These are phyloP conservation scores for Knoxdaviesia capensis DNA, from an alignment of 2,329 filamentous ascomycete species.

Conservation along the genomic window DNA sequence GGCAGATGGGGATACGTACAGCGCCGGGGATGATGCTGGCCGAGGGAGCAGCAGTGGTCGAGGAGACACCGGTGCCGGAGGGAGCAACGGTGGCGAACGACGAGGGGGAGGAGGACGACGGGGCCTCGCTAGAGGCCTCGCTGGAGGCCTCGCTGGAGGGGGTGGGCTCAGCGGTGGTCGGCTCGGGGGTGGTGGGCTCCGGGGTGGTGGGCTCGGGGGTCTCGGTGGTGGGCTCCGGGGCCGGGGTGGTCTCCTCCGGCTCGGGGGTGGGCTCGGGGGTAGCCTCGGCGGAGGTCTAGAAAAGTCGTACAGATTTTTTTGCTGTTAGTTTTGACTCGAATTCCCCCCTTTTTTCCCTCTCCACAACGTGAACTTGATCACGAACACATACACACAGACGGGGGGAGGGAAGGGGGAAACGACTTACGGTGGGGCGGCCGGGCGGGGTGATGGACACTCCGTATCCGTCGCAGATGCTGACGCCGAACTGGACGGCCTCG, in stretches of 20 bases:
- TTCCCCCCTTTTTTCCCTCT: neutral
- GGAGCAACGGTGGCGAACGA: no score
- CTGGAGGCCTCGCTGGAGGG: neutral
- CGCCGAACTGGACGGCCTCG: conserved; percentile 8
- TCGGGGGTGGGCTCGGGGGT: neutral
- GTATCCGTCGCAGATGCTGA: conserved; percentile 12
- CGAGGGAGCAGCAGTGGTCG: neutral
- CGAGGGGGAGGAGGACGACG: no score
- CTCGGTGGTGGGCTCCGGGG: neutral
- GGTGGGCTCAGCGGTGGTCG: neutral
- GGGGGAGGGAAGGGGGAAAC: neutral
- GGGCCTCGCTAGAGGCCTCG: neutral
- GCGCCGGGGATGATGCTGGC: neutral
- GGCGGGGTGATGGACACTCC: no score
- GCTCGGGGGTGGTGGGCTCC: neutral
- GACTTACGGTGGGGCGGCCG: neutral
- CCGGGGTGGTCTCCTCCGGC: neutral
- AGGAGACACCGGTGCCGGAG: neutral
- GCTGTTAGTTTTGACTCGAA: neutral
- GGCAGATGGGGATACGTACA: neutral
- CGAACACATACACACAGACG: neutral
- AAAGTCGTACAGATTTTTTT: neutral
- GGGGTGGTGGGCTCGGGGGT: neutral
- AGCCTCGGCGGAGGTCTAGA: neutral
- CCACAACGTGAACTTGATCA: neutral